Evolutionary conservation across 1,284 basidiomycete species (phyloP).

Genomic region (Malassezia equina): DNA sequence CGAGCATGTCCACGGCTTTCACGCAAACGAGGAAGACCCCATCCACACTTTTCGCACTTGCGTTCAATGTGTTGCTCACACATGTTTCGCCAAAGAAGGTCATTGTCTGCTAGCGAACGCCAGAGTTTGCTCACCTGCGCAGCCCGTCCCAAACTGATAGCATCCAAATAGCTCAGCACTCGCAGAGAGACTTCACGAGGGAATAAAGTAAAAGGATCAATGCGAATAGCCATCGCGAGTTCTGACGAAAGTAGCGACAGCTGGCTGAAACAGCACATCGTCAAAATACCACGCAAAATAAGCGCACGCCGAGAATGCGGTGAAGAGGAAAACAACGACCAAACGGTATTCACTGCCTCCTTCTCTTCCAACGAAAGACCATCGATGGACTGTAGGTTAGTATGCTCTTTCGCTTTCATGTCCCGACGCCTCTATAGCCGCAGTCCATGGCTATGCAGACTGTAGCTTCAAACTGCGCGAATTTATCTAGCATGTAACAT

Average conservation of each 20-base stretch:
- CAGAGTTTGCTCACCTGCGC: slow-evolving; percentile 83
- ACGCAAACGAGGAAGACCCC: slow-evolving; percentile 78
- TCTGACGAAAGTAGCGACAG: slow-evolving; percentile 92
- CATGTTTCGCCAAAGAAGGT: slow-evolving; percentile 88
- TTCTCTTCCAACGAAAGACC: slow-evolving; percentile 78
- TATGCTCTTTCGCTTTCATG: neutral
- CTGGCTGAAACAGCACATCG: slow-evolving; percentile 99
- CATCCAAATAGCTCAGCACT: slow-evolving; percentile 84
- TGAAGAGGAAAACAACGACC: slow-evolving; percentile 93
- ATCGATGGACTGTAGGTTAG: slow-evolving; percentile 66
- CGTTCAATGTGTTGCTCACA: slow-evolving; percentile 98
- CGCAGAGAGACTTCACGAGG: slow-evolving; percentile 83
- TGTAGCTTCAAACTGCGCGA: slow-evolving; percentile 44
- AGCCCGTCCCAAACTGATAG: slow-evolving; percentile 85
- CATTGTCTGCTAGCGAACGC: slow-evolving; percentile 85
- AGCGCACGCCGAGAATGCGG: slow-evolving; percentile 78
- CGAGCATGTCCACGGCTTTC: slow-evolving; percentile 58
- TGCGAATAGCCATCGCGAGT: slow-evolving; percentile 74
- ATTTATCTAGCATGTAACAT: neutral
- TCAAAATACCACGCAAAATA: slow-evolving; percentile 90
- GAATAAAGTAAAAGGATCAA: slow-evolving; percentile 79
- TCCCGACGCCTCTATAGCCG: slow-evolving; percentile 17
- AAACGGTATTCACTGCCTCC: slow-evolving; percentile 78
- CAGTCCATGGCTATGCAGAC: slow-evolving; percentile 21
- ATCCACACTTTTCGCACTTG: slow-evolving; percentile 93